Evolutionary conservation across 2,329 filamentous ascomycete genomes (phyloP), one percentile per base, ranked within the genome.

Genomic region (Rhinocladiella similis): DNA sequence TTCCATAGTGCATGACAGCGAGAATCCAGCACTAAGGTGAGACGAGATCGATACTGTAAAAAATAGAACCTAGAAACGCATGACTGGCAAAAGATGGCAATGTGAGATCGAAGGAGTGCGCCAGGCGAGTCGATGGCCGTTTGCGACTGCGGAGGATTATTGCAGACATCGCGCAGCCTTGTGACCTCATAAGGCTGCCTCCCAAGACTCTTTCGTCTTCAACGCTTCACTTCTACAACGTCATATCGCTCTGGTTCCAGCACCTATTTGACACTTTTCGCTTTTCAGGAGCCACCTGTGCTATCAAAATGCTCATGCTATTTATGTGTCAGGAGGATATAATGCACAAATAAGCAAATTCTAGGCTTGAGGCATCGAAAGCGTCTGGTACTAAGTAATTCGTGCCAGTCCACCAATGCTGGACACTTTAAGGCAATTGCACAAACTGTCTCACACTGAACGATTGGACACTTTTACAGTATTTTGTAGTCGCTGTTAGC

Each of bases 1-100:
- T 56, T 7, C 53, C 57, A 62, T 59, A 54, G 59, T 62, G 59
- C 59, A 62, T 62, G 50, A 47, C 53, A 47, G 20, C 13, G n/a
- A 27, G 12, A 27, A 16, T 16, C 10, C 19, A 16, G 19, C 25
- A 14, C 20, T 46, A 27, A 46, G 14, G 9, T 16, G 33, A 43
- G 14, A 29, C 29, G 18, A 19, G 25, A 43, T 20, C 9, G 13
- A 52, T 43, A 36, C 29, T 47, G 41, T 33, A 47, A 36, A 36
- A 2, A 36, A 35, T 27, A 27, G 29, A 33, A 33, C 29, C 29
- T 33, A 33, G 29, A 33, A 33, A 33, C 29, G 29, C 29, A 33
- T 10, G 6, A 33, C 10, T 6, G 29, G 29, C 10, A 33, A 33
- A 33, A 46, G 48, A 53, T 20, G 25, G 41, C 19, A 51, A 36